Conservation (phyloP, 371 early-diverging fungal species). For the Circinella umbellata region DNA sequence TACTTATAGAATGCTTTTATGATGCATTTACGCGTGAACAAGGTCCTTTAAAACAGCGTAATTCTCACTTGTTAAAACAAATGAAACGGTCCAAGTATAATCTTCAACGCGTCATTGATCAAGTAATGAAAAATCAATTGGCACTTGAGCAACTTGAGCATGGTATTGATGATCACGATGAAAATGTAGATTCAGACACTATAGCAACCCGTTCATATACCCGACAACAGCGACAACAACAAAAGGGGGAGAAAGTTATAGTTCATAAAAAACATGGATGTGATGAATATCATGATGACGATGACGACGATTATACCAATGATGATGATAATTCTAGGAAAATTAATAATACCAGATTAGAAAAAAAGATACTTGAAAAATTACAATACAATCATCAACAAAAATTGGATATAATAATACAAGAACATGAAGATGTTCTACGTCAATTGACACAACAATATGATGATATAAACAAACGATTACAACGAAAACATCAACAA, state of each 20-base stretch:
- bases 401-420: background rate
- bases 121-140: conserved; percentile 1
- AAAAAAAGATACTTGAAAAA: background rate
- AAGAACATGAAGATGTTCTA: background rate
- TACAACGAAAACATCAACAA: background rate
- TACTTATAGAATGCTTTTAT: background rate
- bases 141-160: conserved; percentile 8
- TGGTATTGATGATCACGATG: background rate
- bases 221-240: no score
- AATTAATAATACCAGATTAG: background rate
- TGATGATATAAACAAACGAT: background rate
- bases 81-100: background rate
- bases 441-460: background rate
- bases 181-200: background rate
- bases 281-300: no score
- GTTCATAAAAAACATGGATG: no score
- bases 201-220: no score
- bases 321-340: background rate
- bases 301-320: no score
- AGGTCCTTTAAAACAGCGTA: background rate
- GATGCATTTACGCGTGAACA: background rate
- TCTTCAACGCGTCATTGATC: conserved; percentile 3
- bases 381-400: background rate
- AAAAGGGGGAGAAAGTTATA: no score
- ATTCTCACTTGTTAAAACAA: no score